A percentile compares a stretch with the other conserved stretches of the same genome.
Conservation (phyloP, 2,329 filamentous ascomycete genomes). For the Claviceps sp. region DNA sequence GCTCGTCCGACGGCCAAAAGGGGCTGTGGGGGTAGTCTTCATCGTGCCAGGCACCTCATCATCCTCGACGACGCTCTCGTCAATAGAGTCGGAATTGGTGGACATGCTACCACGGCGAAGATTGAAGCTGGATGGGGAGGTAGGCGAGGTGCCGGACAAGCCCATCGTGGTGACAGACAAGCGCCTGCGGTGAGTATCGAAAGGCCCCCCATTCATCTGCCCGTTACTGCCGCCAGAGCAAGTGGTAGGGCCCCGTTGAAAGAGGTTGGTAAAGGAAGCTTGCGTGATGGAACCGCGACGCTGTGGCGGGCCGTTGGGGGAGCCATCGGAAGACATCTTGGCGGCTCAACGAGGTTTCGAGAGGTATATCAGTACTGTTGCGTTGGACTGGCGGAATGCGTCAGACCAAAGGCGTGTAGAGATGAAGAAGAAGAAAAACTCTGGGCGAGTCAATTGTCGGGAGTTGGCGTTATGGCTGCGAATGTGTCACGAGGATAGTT, state of each 20-base stretch:
- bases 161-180: slow-evolving; percentile 64
- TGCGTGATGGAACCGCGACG: slow-evolving; percentile 45
- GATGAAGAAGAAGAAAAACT: neutral
- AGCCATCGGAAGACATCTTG: slow-evolving; percentile 23
- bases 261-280: slow-evolving; percentile 44
- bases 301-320: slow-evolving; percentile 25
- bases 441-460: neutral
- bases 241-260: slow-evolving; percentile 41
- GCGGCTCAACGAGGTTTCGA: neutral
- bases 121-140: slow-evolving; percentile 34
- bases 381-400: slow-evolving; percentile 4
- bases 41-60: slow-evolving; percentile 39
- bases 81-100: slow-evolving; percentile 51
- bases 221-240: slow-evolving; percentile 23
- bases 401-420: neutral
- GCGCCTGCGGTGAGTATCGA: slow-evolving; percentile 50
- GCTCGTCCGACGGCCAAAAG: slow-evolving; percentile 75
- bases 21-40: slow-evolving; percentile 52
- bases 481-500: neutral
- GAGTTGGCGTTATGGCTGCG: neutral
- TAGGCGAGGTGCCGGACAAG: slow-evolving; percentile 58
- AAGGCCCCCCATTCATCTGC: slow-evolving; percentile 24
- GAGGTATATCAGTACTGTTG: neutral
- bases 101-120: slow-evolving; percentile 55
- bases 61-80: slow-evolving; percentile 64